A percentile compares a stretch with the other conserved stretches of the same genome.
Evolutionary conservation across 768 basidiomycete species (phyloP).

Genomic region (Sarcodon sp.): DNA sequence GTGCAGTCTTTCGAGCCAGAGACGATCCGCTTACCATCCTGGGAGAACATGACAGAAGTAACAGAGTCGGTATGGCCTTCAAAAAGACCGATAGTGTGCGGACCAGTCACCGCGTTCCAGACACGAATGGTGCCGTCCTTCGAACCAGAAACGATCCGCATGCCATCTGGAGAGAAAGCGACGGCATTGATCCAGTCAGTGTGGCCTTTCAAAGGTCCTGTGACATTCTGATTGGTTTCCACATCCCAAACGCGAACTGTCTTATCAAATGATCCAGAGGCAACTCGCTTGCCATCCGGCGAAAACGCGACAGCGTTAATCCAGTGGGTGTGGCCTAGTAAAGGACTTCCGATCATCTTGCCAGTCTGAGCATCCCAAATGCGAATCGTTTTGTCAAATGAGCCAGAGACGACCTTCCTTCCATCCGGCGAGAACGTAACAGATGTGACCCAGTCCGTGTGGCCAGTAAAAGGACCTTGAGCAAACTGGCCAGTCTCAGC

Average conservation of each 20-base stretch:
- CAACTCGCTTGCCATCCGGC: conserved; percentile 9
- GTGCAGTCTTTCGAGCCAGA: conserved; percentile 42
- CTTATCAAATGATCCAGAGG: conserved; percentile 12
- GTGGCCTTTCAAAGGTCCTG: conserved; percentile 3
- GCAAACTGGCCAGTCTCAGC: conserved; percentile 3
- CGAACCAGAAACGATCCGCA: conserved; percentile 32
- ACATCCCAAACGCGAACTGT: conserved; percentile 13
- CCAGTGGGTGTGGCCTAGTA: conserved; percentile 10
- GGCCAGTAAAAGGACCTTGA: conserved; percentile 2
- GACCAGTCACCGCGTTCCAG: conserved; percentile 35
- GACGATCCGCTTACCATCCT: conserved; percentile 28
- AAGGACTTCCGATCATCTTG: neutral
- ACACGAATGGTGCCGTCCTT: conserved; percentile 39
- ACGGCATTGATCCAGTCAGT: conserved; percentile 11
- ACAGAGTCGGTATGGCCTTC: conserved; percentile 3
- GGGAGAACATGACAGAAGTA: conserved; percentile 26
- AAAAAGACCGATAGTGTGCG: neutral
- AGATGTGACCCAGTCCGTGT: conserved; percentile 4
- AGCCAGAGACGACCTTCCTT: conserved; percentile 6
- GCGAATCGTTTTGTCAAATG: conserved; percentile 4
- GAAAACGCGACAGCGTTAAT: conserved; percentile 11
- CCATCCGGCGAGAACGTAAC: conserved; percentile 12
- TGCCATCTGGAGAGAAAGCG: conserved; percentile 29
- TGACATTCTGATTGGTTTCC: conserved; percentile 2
- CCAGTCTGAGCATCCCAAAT: conserved; percentile 10